A percentile compares a stretch with the other conserved stretches of the same genome.
phyloP scores from a whole-genome alignment of 2,329 filamentous ascomycete species.

The Lasiodiplodia theobromae region DNA sequence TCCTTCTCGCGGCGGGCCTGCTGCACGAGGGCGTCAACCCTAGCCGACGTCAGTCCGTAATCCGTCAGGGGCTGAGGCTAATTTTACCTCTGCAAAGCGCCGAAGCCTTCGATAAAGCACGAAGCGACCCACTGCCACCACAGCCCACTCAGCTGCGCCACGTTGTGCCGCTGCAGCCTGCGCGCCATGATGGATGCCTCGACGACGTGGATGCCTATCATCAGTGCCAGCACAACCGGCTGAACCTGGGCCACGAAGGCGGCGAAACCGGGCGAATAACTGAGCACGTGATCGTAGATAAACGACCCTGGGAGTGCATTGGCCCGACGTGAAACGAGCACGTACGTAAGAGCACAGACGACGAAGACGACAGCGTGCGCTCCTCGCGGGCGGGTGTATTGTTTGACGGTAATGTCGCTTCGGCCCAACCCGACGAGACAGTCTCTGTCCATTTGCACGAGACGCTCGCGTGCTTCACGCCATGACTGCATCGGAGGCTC shows the following conservation, averaged over 20 bases:
- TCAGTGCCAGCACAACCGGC: slow-evolving; percentile 63
- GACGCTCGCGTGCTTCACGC: slow-evolving; percentile 70
- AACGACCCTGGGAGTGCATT: slow-evolving; percentile 45
- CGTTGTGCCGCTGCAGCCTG: slow-evolving; percentile 59
- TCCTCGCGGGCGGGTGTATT: slow-evolving; percentile 59
- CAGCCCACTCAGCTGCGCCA: slow-evolving; percentile 54
- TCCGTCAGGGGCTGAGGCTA: slow-evolving; percentile 20
- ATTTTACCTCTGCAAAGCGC: slow-evolving; percentile 52
- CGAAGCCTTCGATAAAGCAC: slow-evolving; percentile 61
- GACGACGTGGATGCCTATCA: slow-evolving; percentile 68
- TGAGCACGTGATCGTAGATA: slow-evolving; percentile 49
- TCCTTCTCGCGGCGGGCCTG: slow-evolving; percentile 42
- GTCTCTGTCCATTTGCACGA: slow-evolving; percentile 75
- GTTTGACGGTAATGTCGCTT: slow-evolving; percentile 62
- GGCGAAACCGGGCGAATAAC: slow-evolving; percentile 65
- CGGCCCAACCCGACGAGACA: slow-evolving; percentile 67
- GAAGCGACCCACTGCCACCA: slow-evolving; percentile 64
- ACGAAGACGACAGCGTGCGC: slow-evolving; percentile 63
- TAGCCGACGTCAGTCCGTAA: slow-evolving; percentile 20
- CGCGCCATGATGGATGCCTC: slow-evolving; percentile 65
- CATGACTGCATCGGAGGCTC: slow-evolving; percentile 73
- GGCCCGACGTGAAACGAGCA: slow-evolving; percentile 38
- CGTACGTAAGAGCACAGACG: slow-evolving; percentile 46
- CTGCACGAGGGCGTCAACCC: slow-evolving; percentile 27
- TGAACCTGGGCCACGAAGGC: slow-evolving; percentile 66